phyloP scores from a whole-genome alignment of 192 early-diverging fungal species.

The Backusella westeae region DNA sequence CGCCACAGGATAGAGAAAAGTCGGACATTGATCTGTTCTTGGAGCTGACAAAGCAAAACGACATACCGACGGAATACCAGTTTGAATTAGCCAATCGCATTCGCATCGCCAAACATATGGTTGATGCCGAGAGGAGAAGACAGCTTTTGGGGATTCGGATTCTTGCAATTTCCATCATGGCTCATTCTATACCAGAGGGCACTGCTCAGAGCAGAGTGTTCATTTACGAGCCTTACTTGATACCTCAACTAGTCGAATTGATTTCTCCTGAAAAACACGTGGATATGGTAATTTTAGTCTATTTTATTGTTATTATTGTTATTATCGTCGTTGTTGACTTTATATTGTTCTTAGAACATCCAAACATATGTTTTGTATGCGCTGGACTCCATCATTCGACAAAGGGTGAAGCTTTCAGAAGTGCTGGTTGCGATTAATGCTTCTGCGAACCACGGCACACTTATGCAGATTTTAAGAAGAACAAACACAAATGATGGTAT shows the following conservation, averaged over 20 bases:
- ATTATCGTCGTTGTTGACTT: not conserved
- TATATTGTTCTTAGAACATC: conserved; percentile 43
- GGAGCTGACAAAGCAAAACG: conserved; percentile 61
- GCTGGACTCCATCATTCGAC: conserved; percentile 81
- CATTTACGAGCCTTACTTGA: conserved; percentile 86
- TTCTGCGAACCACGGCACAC: conserved; percentile 88
- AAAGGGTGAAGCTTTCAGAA: conserved; percentile 72
- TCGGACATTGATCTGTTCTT: conserved; percentile 13
- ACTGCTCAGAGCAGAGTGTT: conserved; percentile 70
- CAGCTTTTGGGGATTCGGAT: conserved; percentile 72
- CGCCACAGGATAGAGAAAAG: conserved; percentile 14
- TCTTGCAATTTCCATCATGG: conserved; percentile 75
- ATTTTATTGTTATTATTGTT: not conserved
- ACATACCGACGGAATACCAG: conserved; percentile 68
- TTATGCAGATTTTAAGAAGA: conserved; percentile 80
- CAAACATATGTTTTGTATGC: conserved; percentile 82
- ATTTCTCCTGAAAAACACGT: conserved; percentile 70
- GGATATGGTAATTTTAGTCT: conserved; percentile 47
- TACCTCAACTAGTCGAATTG: conserved; percentile 73
- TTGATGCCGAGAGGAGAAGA: conserved; percentile 45
- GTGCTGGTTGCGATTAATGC: conserved; percentile 87
- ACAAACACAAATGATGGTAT: conserved; percentile 44
- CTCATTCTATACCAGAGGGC: conserved; percentile 61
- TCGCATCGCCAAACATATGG: conserved; percentile 65
- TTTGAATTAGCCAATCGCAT: conserved; percentile 82